phyloP scores from a whole-genome alignment of 306 rosid species.

The Corylus heterophylla region DNA sequence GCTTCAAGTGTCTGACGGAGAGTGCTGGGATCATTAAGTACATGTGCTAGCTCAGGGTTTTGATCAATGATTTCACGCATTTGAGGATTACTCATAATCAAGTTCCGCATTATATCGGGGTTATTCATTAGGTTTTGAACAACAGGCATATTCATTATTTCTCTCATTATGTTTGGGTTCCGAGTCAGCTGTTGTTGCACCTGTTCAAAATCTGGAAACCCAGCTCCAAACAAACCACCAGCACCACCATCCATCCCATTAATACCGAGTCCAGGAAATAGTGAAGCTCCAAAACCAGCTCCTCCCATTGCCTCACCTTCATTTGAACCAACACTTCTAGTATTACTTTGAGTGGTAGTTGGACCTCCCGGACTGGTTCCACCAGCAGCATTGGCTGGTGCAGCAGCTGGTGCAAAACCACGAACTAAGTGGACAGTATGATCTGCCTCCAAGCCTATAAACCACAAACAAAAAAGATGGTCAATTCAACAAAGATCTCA shows the following conservation, averaged over 20 bases:
- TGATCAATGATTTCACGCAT: conserved; percentile 86
- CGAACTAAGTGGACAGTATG: conserved; percentile 86
- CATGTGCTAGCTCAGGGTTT: conserved; percentile 80
- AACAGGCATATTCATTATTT: conserved; percentile 76
- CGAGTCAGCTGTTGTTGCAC: conserved; percentile 72
- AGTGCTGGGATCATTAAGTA: conserved; percentile 83
- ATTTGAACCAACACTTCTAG: conserved; percentile 50
- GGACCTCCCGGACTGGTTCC: conserved; percentile 46
- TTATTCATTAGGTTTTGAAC: conserved; percentile 70
- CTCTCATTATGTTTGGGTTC: conserved; percentile 71
- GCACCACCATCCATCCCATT: conserved; percentile 48
- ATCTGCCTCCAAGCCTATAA: conserved; percentile 79
- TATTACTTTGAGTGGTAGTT: conserved; percentile 45
- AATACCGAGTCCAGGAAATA: conserved; percentile 64
- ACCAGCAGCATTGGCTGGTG: conserved; percentile 37
- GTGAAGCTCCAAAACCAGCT: conserved; percentile 53
- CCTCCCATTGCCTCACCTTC: conserved; percentile 65
- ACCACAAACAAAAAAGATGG: conserved; percentile 7
- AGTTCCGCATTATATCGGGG: conserved; percentile 68
- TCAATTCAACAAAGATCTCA: conserved; percentile 1
- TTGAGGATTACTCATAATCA: conserved; percentile 84
- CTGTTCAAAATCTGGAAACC: conserved; percentile 70
- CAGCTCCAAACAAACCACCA: conserved; percentile 62
- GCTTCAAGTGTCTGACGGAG: conserved; percentile 89
- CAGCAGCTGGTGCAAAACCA: conserved; percentile 56